Percentiles rank a stretch among this genome's conserved stretches.
phyloP scores from a whole-genome alignment of 23 red algal genomes.

The Agarophyton chilense region DNA sequence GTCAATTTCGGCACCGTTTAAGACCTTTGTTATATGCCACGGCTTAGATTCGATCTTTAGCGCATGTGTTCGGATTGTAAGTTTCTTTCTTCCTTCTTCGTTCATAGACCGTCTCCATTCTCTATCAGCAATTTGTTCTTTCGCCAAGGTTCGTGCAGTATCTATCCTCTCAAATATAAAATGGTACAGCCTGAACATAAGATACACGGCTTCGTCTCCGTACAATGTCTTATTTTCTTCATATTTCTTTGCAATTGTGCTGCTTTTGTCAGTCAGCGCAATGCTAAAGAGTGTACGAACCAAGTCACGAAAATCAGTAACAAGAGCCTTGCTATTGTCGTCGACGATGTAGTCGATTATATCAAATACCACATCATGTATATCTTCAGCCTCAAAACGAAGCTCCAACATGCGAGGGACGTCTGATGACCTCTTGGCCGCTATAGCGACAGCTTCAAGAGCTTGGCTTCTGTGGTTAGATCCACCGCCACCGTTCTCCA shows the following conservation, averaged over 20 bases:
- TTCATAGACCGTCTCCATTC: conserved; percentile 19
- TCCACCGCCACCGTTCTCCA: conserved; percentile 57
- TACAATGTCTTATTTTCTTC: conserved; percentile 49
- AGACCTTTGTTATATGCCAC: neutral
- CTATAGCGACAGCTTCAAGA: conserved; percentile 43
- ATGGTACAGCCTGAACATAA: conserved; percentile 85
- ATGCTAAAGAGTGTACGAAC: conserved; percentile 14
- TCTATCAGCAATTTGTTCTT: conserved; percentile 40
- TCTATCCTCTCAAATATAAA: conserved; percentile 82
- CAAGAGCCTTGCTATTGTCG: conserved; percentile 18
- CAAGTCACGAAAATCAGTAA: conserved; percentile 24
- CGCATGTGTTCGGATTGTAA: neutral
- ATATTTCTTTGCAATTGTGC: neutral
- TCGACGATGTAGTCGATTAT: conserved; percentile 29
- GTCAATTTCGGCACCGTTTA: conserved; percentile 19
- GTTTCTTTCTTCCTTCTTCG: conserved; percentile 5
- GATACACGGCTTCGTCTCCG: conserved; percentile 90
- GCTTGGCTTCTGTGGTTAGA: conserved; percentile 51
- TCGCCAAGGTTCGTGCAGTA: conserved; percentile 60
- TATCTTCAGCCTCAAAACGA: conserved; percentile 20
- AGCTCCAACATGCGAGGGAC: conserved; percentile 34
- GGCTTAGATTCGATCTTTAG: neutral
- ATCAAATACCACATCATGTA: conserved; percentile 46
- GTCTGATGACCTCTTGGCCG: conserved; percentile 9
- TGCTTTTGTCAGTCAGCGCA: neutral